Base-by-base conservation (phyloP, 2,329 filamentous ascomycete genomes). In the Tolypocladium paradoxum region DNA sequence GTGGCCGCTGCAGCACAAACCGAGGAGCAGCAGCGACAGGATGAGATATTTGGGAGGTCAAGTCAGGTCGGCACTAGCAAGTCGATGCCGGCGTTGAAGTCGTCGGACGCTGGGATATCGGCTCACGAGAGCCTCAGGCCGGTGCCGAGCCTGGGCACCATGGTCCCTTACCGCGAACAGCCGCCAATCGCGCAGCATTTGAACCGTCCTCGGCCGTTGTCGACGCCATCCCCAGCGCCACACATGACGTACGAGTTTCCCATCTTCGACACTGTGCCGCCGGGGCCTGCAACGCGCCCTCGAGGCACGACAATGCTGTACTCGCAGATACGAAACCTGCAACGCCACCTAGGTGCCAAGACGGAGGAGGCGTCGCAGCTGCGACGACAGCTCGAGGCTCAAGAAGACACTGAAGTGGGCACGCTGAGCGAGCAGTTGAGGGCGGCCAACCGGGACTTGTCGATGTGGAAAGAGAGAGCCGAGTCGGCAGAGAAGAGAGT, bases 401-500 rank as follows among this genome's bases (percentile, higher is more conserved):
- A 71, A 43, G 67, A 70, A 40, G 68, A 70, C 37, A 61, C 70
- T 43, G 73, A 76, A 45, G 61, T 76, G 18, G 73, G 73, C 1
- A 71, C 69, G 5, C 59, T 82, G 51, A 73, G 72, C 51, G 74
- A 79, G 57, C 70, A 78, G 57, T 60, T 84, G 46, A 65, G 73
- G 22, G 65, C 65, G 35, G 65, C 68, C 1, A 65, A 61, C 34
- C 59, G 60, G 14, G 66, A 70, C 27, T 55, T 61, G 5, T 58
- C 58, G 0, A 71, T 67, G 56, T 85, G 82, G 82, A 76, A 71
- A 56, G 71, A 70, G 34, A 70, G 79, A 34, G 82, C 82, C 0
- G 73, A 81, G 59, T 69, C 72, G 4, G 80, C 81, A 0, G 81
- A 85, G 66, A 71, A 67, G 55, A 71, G 76, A 49, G 62, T 83